These are phyloP conservation scores for Sporisorium graminicola DNA, from an alignment of 1,284 basidiomycete species.

Conservation along the genomic window DNA sequence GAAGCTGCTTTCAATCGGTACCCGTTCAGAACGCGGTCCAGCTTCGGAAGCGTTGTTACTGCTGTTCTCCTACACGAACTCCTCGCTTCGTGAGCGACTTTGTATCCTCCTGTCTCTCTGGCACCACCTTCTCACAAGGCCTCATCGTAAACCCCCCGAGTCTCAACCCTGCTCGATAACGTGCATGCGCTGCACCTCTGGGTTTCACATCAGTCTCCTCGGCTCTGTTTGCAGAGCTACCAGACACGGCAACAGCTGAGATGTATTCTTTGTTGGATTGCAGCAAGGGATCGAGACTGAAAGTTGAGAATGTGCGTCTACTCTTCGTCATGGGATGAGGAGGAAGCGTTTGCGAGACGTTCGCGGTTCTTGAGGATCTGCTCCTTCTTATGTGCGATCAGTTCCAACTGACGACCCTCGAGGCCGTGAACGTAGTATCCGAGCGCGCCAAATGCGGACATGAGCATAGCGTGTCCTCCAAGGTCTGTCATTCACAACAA, in stretches of 20 bases:
- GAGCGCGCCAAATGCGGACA: constrained; percentile 60
- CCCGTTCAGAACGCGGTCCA: not conserved
- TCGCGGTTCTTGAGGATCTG: constrained; percentile 61
- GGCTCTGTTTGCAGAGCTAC: not conserved
- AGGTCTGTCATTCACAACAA: constrained; percentile 44
- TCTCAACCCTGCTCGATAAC: not conserved
- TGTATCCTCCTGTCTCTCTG: no score
- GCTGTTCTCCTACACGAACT: not conserved
- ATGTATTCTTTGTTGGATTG: not conserved
- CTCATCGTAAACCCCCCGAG: not conserved
- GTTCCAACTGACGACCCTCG: constrained; percentile 56
- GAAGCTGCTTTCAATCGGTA: not conserved
- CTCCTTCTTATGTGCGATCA: constrained; percentile 65
- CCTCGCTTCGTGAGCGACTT: no score
- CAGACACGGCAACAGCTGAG: not conserved
- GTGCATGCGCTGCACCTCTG: not conserved
- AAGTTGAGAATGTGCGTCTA: not conserved
- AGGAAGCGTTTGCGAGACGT: constrained; percentile 16
- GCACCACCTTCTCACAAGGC: not conserved
- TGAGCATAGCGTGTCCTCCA: constrained; percentile 63
- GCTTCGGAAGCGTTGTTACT: not conserved
- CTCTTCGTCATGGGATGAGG: constrained; percentile 23
- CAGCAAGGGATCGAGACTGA: constrained; percentile 1
- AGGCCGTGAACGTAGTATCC: constrained; percentile 68
- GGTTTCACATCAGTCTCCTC: not conserved